Evolutionary conservation across 371 early-diverging fungal species (phyloP), one percentile per base, ranked within the genome.

Genomic region (Nematocida ausubeli): DNA sequence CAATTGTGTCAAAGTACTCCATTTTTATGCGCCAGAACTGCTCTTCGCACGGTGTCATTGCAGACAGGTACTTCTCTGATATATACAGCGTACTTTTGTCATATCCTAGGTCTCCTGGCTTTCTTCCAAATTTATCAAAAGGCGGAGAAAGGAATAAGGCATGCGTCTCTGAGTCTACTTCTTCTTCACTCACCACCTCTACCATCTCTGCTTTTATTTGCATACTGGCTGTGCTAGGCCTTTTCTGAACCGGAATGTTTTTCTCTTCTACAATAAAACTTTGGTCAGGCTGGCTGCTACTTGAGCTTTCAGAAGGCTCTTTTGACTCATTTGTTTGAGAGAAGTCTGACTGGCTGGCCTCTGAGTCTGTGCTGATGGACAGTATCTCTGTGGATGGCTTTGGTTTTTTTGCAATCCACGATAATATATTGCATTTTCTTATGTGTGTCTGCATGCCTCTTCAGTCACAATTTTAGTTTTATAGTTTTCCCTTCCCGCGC

Each of bases 1-100:
- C 84, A 82, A 92, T 91, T 0, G 94, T 92, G 83, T 97, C 95
- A 90, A 92, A 98, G 71, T 93, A 89, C 54, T 90, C 88, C 58
- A 88, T 86, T 84, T 99, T 99, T 73, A 99, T 94, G 81, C 92
- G 91, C 99, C 99, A 99, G 84, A 91, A 99, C 86, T 99, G 99
- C 51, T 89, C 89, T 87, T 99, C 99, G 85, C 98, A 98, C 5
- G 94, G 91, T 3, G 96, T 94, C 68, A 98, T 93, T 26, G 88
- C 87, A 2, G 84, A 81, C 91, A 92, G 93, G 0, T 92, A 91
- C 2, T 85, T 80, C 12, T 68, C 42, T 0, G 98, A 95, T 35
- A 99, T 91, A 71, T 86, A 89, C 5, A 99, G 87, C 2, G 98
- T 95, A 24, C 94, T 88, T 28, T 92, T 90, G 87, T 99, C 95